These are phyloP conservation scores for Ephemerocybe angulata DNA, from an alignment of 768 basidiomycete genomes.

Conservation along the genomic window DNA sequence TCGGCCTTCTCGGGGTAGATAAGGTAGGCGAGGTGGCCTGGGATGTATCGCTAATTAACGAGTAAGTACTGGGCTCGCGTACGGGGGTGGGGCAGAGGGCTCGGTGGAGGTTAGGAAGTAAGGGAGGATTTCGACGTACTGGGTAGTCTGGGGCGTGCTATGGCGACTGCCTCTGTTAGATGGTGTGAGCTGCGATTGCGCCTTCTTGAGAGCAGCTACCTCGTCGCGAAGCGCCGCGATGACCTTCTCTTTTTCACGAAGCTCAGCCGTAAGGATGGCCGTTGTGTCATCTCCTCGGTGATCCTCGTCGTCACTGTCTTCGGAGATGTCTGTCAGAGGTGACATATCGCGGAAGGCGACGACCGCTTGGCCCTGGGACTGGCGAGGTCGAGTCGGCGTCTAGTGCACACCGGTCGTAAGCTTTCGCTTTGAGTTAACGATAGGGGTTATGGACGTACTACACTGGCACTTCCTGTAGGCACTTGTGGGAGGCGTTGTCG, in stretches of 20 bases:
- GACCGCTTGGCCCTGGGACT: background rate
- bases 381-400: background rate
- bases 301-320: background rate
- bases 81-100: too few species aligned
- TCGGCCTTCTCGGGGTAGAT: background rate
- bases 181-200: background rate
- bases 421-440: too few species aligned
- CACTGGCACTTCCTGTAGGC: background rate
- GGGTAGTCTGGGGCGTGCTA: background rate
- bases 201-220: background rate
- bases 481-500: background rate
- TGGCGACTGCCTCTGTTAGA: background rate
- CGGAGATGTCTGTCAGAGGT: slow-evolving; percentile 10
- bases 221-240: background rate
- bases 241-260: slow-evolving; percentile 1
- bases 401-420: too few species aligned
- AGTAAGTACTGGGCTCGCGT: too few species aligned
- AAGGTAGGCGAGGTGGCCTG: background rate
- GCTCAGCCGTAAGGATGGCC: background rate
- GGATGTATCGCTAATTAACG: background rate
- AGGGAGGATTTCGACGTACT: background rate
- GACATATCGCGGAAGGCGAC: slow-evolving; percentile 5
- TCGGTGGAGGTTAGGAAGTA: background rate
- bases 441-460: too few species aligned
- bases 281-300: slow-evolving; percentile 1